Evolutionary conservation across 176 grass and related monocot species (phyloP).

Genomic region (Olyra latifolia): DNA sequence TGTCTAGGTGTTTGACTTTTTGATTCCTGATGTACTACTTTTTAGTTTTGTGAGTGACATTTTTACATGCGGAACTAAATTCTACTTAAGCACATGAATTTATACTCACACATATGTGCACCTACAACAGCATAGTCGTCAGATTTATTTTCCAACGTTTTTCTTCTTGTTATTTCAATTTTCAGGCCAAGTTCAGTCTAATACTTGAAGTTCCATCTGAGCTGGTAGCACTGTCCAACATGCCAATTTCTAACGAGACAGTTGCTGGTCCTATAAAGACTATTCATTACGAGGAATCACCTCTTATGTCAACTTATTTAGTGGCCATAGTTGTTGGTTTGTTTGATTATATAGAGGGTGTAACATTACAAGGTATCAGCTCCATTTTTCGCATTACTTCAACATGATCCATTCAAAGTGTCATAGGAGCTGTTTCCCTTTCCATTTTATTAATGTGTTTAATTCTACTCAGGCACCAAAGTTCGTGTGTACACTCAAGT

Average conservation of each 20-base stretch:
- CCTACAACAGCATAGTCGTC: not conserved
- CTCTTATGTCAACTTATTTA: constrained; percentile 95
- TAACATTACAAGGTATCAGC: constrained; percentile 56
- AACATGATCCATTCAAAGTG: constrained; percentile 5
- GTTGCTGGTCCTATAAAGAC: constrained; percentile 47
- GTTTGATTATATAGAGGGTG: constrained; percentile 68
- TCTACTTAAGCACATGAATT: constrained; percentile 1
- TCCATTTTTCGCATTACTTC: not conserved
- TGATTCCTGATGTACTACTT: not conserved
- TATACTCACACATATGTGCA: not conserved
- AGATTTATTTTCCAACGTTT: constrained; percentile 6
- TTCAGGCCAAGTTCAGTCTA: constrained; percentile 87
- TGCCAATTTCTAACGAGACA: constrained; percentile 57
- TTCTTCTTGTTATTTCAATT: not conserved
- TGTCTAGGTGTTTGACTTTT: not conserved
- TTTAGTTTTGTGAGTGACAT: not conserved
- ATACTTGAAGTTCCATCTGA: constrained; percentile 64
- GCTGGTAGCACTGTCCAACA: constrained; percentile 80
- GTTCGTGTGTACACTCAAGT: constrained; percentile 81
- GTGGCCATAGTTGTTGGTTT: constrained; percentile 83
- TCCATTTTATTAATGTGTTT: constrained; percentile 26
- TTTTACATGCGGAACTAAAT: not conserved
- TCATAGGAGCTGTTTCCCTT: not conserved
- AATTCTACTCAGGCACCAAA: constrained; percentile 51
- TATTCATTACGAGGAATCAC: constrained; percentile 60